Conservation (phyloP, 2,329 filamentous ascomycete genomes). For the Incumbomyces lentus region DNA sequence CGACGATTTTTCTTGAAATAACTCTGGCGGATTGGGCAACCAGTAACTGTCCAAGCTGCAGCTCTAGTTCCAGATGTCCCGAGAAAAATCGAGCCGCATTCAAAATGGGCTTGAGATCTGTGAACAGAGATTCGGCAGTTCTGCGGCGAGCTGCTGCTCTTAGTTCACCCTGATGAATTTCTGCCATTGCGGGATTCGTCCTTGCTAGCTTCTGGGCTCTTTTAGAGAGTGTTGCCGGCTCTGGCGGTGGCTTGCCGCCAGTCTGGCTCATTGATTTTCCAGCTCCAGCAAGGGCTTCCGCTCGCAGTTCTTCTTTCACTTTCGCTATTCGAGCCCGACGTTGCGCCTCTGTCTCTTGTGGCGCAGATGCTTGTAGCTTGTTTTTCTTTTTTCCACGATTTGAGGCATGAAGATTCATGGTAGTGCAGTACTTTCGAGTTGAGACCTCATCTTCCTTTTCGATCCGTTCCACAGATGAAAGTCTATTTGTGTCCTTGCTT, state of each 20-base stretch:
- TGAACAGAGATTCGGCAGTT: slow-evolving; percentile 22
- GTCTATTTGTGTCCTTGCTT: background rate
- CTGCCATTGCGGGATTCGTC: slow-evolving; percentile 10
- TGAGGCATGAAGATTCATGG: slow-evolving; percentile 6
- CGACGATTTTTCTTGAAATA: slow-evolving; percentile 9
- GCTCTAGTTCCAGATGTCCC: slow-evolving; percentile 26
- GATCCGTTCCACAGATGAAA: background rate
- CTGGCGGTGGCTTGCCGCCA: background rate
- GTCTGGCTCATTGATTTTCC: slow-evolving; percentile 6
- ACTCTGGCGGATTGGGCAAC: slow-evolving; percentile 17
- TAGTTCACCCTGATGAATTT: slow-evolving; percentile 8
- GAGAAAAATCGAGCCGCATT: slow-evolving; percentile 27
- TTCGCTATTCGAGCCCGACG: background rate
- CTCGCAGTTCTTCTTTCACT: background rate
- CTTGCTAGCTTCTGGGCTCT: slow-evolving; percentile 11
- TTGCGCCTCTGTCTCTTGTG: background rate
- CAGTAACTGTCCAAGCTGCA: slow-evolving; percentile 29
- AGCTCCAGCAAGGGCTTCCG: background rate
- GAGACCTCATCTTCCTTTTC: slow-evolving; percentile 2
- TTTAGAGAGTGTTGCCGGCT: slow-evolving; percentile 10
- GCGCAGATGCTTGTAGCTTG: background rate
- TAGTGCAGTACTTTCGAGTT: slow-evolving; percentile 1
- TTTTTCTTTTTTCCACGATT: slow-evolving; percentile 16
- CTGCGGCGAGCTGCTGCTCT: slow-evolving; percentile 4
- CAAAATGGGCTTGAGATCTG: slow-evolving; percentile 24